Evolutionary conservation across 495 filamentous ascomycete species (phyloP).

Genomic region (Penicillium ochrochloron): DNA sequence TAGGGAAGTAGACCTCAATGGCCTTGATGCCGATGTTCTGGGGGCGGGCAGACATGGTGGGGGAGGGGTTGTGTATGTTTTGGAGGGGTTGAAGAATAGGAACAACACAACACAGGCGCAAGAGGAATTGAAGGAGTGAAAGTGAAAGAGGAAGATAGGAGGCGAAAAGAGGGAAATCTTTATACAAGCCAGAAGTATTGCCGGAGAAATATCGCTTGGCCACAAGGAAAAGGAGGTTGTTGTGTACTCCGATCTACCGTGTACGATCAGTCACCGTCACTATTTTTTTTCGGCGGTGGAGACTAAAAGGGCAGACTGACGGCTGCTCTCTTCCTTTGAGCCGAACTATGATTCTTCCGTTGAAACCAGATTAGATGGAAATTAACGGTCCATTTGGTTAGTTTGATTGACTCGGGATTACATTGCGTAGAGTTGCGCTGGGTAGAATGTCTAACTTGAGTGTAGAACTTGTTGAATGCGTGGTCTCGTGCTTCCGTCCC

Average conservation of each 20-base stretch:
- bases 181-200: slow-evolving; percentile 8
- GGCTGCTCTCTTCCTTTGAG: slow-evolving; percentile 24
- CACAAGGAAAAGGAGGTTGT: slow-evolving; percentile 28
- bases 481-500: neutral
- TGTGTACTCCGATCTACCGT: slow-evolving; percentile 43
- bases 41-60: slow-evolving; percentile 82
- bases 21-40: slow-evolving; percentile 99
- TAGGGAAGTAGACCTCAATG: slow-evolving; percentile 99
- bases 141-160: slow-evolving; percentile 8
- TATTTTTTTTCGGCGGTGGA: slow-evolving; percentile 13
- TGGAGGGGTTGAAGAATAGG: neutral
- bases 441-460: neutral
- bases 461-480: neutral
- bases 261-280: slow-evolving; percentile 39
- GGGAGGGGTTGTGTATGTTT: slow-evolving; percentile 29
- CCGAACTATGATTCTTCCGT: slow-evolving; percentile 15
- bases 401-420: neutral
- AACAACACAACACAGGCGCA: slow-evolving; percentile 13
- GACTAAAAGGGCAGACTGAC: slow-evolving; percentile 9
- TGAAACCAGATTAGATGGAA: neutral
- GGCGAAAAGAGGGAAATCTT: slow-evolving; percentile 3
- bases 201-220: neutral
- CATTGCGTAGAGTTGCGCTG: neutral
- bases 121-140: slow-evolving; percentile 9
- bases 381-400: neutral